Conservation (phyloP, 495 filamentous ascomycete species). For the Schizothecium vesticola region DNA sequence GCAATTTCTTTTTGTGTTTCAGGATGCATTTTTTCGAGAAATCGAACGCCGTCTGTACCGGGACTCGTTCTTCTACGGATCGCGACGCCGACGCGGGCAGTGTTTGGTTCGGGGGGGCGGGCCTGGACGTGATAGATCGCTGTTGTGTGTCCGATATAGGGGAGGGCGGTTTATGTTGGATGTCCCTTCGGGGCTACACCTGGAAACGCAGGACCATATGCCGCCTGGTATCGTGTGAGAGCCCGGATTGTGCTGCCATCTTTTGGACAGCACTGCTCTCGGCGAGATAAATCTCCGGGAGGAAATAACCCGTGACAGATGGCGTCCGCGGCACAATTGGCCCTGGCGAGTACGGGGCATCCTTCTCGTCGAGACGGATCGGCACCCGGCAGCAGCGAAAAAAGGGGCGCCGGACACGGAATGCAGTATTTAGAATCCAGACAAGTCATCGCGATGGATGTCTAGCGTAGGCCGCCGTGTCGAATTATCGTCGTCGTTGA, state of each 20-base stretch:
- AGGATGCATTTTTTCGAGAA: not conserved
- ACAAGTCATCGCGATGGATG: not conserved
- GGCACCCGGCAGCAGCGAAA: not conserved
- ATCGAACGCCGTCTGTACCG: not conserved
- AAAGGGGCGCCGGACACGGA: not conserved
- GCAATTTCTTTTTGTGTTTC: not conserved
- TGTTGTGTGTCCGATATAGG: not conserved
- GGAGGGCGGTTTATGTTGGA: not conserved
- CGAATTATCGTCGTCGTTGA: not conserved
- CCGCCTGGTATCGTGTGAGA: not conserved
- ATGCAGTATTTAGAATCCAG: not conserved
- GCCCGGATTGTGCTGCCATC: not conserved
- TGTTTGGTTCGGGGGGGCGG: not conserved
- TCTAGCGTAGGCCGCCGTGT: not conserved
- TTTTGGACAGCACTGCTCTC: not conserved
- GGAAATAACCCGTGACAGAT: not conserved
- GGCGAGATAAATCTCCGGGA: not conserved
- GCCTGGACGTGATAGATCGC: not conserved
- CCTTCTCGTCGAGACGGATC: not conserved
- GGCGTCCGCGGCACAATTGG: not conserved
- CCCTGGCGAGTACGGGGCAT: not conserved
- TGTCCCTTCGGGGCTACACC: not conserved
- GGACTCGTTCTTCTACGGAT: not conserved
- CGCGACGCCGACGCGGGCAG: not conserved
- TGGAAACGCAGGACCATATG: not conserved